Percentiles rank a stretch among this genome's conserved stretches.
Conservation (phyloP, 805 yeast species). For the Starmera caribaea region DNA sequence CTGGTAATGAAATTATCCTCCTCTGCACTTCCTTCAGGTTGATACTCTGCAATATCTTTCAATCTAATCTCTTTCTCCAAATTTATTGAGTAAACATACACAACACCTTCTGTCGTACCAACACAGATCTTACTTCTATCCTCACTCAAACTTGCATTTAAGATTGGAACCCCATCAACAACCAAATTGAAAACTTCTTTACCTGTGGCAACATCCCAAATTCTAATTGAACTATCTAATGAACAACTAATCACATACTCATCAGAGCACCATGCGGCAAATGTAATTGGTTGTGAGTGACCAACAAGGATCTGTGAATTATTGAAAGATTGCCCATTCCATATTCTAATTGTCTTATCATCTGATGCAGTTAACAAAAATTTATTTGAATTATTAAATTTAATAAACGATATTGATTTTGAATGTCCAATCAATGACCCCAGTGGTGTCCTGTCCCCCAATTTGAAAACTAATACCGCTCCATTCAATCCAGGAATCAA, state of each 20-base stretch:
- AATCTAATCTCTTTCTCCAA: conserved; percentile 7
- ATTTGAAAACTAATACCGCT: conserved; percentile 44
- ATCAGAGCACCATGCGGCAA: conserved; percentile 43
- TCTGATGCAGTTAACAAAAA: conserved; percentile 69
- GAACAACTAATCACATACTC: conserved; percentile 43
- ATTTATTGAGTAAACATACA: conserved; percentile 41
- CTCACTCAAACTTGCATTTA: conserved; percentile 43
- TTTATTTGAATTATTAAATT: conserved; percentile 41
- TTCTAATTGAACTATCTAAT: conserved; percentile 57
- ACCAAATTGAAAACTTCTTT: conserved; percentile 25
- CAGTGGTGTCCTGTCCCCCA: conserved; percentile 35
- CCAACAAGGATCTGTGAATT: conserved; percentile 39
- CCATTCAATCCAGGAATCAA: conserved; percentile 57
- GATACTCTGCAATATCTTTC: conserved; percentile 15
- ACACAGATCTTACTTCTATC: conserved; percentile 41
- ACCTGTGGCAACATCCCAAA: conserved; percentile 55
- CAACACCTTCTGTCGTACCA: conserved; percentile 57
- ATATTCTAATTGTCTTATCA: conserved; percentile 62
- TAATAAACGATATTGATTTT: conserved; percentile 41
- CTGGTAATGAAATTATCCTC: conserved; percentile 21
- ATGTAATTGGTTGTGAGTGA: conserved; percentile 50
- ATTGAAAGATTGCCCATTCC: conserved; percentile 59
- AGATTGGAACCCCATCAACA: conserved; percentile 45
- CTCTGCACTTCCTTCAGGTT: conserved; percentile 9
- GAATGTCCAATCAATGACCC: conserved; percentile 58